Evolutionary conservation across 1,284 basidiomycete genomes (phyloP).

Genomic region (Porogramme epimiltina): DNA sequence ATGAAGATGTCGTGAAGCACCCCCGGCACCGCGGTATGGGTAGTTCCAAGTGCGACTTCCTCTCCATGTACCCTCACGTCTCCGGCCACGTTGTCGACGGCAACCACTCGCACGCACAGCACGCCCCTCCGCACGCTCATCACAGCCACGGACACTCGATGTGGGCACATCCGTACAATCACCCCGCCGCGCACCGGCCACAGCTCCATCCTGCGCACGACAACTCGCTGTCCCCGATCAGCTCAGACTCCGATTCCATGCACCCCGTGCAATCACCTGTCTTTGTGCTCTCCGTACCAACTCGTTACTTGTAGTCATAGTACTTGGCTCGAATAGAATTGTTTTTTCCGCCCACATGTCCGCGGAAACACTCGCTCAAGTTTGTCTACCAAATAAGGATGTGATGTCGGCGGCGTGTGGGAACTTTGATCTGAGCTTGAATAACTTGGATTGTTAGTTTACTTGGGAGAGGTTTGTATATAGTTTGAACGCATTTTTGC

Average conservation of each 20-base stretch:
- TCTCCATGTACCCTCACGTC: slow-evolving; percentile 40
- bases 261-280: slow-evolving; percentile 32
- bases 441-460: no score
- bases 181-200: slow-evolving; percentile 33
- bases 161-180: slow-evolving; percentile 45
- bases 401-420: no score
- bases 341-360: no score
- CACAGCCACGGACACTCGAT: slow-evolving; percentile 32
- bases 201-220: slow-evolving; percentile 45
- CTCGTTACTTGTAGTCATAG: no score
- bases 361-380: no score
- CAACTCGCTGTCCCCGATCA: slow-evolving; percentile 66
- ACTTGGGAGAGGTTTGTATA: no score
- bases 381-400: no score
- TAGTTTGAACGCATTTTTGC: no score
- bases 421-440: no score
- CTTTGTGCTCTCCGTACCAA: no score
- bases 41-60: slow-evolving; percentile 27
- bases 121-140: slow-evolving; percentile 23
- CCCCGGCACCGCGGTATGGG: slow-evolving; percentile 47
- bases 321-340: no score
- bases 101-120: slow-evolving; percentile 21
- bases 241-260: slow-evolving; percentile 65
- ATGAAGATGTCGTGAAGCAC: slow-evolving; percentile 30
- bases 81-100: slow-evolving; percentile 44